Base-by-base conservation (phyloP, 306 rosid species). In the Inga oerstediana region DNA sequence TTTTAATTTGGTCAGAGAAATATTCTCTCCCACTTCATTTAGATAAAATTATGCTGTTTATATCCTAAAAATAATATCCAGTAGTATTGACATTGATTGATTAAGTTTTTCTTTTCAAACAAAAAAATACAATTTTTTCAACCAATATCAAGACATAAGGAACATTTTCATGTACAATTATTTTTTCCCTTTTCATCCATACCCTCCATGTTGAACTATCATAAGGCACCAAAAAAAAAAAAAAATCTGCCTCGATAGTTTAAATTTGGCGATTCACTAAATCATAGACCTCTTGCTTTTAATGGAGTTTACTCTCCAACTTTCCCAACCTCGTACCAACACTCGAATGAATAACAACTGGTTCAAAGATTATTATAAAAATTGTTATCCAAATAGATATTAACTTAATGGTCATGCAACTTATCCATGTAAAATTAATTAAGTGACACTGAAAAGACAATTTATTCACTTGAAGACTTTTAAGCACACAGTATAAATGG, bases 321-420 rank as follows among this genome's bases (percentile, higher is more conserved):
- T 13, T n/a, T 61, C 69, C 41, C 76, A 83, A 83, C 84, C 84
- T 84, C 87, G 81, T 75, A 75, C 81, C 59, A 67, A 67, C 14
- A 32, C 59, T 35, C 10, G 14, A 37, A 14, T 51, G 30, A 73
- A 74, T 72, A 37, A 32, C 27, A 49, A 78, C 27, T 78, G 39
- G 82, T 48, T 37, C 15, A 62, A 1, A 72, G 32, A 67, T 54
- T 22, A 27, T 59, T 7, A 72, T 34, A 65, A 69, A 44, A 19
- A 12, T 44, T 58, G 39, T 54, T 22, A 14, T 52, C 45, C n/a
- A 73, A 45, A 10, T 34, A 54, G 70, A 51, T 27, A 84, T 9
- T n/a, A 76, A 78, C 69, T 68, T 72, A 58, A 59, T 45, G 45
- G 10, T 9, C 37, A 22, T n/a, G 17, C 44, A 58, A 41, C 39